Conservation (phyloP, 2,329 filamentous ascomycete species). For the Elsinoe fawcettii region DNA sequence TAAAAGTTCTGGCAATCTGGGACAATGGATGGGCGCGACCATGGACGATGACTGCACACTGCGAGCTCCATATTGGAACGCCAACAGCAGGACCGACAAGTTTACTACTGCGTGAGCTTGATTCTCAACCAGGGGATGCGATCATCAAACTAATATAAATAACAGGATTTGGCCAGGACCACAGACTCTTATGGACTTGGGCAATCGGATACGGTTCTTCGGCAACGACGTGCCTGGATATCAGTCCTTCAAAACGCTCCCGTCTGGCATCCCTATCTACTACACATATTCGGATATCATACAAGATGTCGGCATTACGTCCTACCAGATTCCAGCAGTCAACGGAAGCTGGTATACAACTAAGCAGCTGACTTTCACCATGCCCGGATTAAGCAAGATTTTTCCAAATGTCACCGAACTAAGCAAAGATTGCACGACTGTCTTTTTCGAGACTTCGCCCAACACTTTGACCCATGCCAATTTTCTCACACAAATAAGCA, state of each 20-base stretch:
- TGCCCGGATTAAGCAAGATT: background rate
- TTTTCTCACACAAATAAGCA: background rate
- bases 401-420: background rate
- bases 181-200: background rate
- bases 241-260: background rate
- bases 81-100: background rate
- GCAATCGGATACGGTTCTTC: background rate
- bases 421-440: background rate
- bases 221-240: background rate
- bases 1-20: background rate
- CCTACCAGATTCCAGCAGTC: background rate
- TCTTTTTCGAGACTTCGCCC: conserved; percentile 6
- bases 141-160: background rate
- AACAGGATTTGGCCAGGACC: background rate
- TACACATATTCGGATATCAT: background rate
- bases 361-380: background rate
- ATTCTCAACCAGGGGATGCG: background rate
- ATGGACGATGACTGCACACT: background rate
- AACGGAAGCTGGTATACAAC: background rate
- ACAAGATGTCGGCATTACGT: background rate
- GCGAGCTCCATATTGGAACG: background rate
- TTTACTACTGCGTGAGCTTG: background rate
- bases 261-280: background rate
- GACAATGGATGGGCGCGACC: background rate
- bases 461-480: conserved; percentile 1